Evolutionary conservation across 345 rosid genomes (phyloP), one percentile per base, ranked within the genome.

Genomic region (Acer campestre): DNA sequence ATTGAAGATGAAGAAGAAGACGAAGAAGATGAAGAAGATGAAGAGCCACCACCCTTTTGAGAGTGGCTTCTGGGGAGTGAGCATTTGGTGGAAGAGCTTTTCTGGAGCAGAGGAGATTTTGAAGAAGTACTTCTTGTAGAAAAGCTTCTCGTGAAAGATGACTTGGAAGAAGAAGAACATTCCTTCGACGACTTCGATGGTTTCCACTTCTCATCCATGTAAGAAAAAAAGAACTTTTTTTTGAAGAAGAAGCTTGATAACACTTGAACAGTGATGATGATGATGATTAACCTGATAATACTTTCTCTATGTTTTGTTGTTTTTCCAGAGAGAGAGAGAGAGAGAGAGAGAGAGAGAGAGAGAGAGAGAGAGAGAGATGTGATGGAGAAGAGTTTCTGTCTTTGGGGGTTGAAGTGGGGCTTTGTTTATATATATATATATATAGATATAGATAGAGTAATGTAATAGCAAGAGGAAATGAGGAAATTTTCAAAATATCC

Each of bases 131-230:
- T 89, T 82, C 86, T 95, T 11, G 96, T 86, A 62, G 97, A 93
- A 73, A 84, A 88, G 75, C 95, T 91, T 80, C 97, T 88, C 3
- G 88, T 81, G 70, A 92, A 87, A 46, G 74, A 74, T 69, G 89
- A 81, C 82, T 83, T 84, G 4, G 90, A 85, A 46, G 70, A 40
- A 7, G 88, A 87, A 75, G 87, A 84, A 77, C 81, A 77, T 46
- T 89, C 91, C 83, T 86, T 90, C 11, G 63, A 22, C 22, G 10
- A 18, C 85, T 85, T 87, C 48, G 90, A 81, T 73, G 77, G 74
- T 79, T 89, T 91, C 96, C 94, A 92, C 79, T 91, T 89, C 86
- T 91, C 93, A 78, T 93, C 97, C 98, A 94, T 94, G 78, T 77
- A 77, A 69, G 27, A 38, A 35, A 61, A 63, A 23, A 22, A 0